Evolutionary conservation across 2,329 filamentous ascomycete genomes (phyloP).

Genomic region (Hypoxylon sp.): DNA sequence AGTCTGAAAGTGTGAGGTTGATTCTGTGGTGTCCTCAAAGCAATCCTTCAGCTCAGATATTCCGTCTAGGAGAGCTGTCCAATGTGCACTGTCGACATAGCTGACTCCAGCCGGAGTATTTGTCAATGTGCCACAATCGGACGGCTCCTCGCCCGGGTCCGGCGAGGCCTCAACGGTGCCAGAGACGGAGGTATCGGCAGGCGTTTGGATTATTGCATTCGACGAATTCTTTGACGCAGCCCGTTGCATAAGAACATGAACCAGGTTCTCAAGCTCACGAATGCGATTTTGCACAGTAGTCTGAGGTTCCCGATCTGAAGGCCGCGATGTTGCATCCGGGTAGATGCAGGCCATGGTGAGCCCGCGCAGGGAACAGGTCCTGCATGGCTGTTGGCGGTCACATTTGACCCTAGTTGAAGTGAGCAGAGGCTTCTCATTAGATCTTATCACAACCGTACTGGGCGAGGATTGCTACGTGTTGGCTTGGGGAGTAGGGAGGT

Average conservation of each 20-base stretch:
- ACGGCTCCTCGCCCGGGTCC: constrained; percentile 21
- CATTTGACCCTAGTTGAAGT: constrained; percentile 38
- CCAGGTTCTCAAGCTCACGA: constrained; percentile 51
- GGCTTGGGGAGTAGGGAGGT: too few relatives aligned
- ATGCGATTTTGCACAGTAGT: constrained; percentile 44
- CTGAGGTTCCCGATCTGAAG: constrained; percentile 25
- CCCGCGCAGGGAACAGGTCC: constrained; percentile 33
- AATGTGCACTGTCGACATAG: constrained; percentile 56
- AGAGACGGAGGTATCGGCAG: constrained; percentile 2
- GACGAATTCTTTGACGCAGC: constrained; percentile 24
- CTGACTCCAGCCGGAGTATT: constrained; percentile 42
- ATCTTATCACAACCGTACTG: neutral
- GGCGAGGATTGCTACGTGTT: constrained; percentile 5
- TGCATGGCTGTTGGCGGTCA: constrained; percentile 44
- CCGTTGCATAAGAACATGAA: constrained; percentile 48
- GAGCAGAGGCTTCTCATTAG: neutral
- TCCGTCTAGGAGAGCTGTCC: constrained; percentile 57
- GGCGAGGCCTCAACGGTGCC: constrained; percentile 18
- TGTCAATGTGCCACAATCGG: constrained; percentile 52
- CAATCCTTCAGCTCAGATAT: constrained; percentile 57
- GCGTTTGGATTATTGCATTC: constrained; percentile 6
- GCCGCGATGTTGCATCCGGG: constrained; percentile 12
- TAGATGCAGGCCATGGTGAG: constrained; percentile 43
- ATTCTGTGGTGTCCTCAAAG: constrained; percentile 50
- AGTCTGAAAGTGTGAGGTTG: neutral